phyloP scores from a whole-genome alignment of 306 rosid genomes.

The Ormosia emarginata region DNA sequence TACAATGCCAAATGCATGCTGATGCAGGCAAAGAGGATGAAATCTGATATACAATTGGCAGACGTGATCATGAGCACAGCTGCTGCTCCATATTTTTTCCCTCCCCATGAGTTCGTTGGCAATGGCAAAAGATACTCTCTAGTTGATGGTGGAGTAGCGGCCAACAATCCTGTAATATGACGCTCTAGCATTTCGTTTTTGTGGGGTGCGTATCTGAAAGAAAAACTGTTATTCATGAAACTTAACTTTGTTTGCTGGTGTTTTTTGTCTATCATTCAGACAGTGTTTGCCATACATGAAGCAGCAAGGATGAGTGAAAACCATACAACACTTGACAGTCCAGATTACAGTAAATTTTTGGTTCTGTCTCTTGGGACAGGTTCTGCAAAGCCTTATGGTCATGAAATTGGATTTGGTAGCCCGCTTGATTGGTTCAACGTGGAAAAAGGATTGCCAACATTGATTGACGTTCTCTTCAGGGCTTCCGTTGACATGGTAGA shows the following conservation, averaged over 20 bases:
- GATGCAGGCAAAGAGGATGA: constrained; percentile 2
- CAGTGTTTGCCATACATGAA: constrained; percentile 9
- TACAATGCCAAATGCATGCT: background rate
- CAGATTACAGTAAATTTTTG: background rate
- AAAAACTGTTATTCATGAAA: background rate
- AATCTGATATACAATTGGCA: background rate
- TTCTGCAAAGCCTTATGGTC: background rate
- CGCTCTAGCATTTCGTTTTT: background rate
- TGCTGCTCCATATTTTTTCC: constrained; percentile 18
- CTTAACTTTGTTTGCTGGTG: background rate
- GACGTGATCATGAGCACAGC: constrained; percentile 25
- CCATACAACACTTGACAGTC: background rate
- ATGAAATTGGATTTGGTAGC: background rate
- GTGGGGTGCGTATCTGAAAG: background rate
- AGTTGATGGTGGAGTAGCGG: constrained; percentile 13
- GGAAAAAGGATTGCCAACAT: background rate
- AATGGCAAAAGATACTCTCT: background rate
- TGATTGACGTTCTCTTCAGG: constrained; percentile 17
- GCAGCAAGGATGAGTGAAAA: constrained; percentile 3
- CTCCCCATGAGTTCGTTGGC: background rate
- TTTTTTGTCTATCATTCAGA: background rate
- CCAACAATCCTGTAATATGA: constrained; percentile 16
- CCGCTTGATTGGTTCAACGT: background rate
- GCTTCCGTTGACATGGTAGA: constrained; percentile 19
- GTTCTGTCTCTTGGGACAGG: constrained; percentile 27